Base-by-base conservation (phyloP, 2,329 filamentous ascomycete species). In the Plectosphaerella cucumerina region DNA sequence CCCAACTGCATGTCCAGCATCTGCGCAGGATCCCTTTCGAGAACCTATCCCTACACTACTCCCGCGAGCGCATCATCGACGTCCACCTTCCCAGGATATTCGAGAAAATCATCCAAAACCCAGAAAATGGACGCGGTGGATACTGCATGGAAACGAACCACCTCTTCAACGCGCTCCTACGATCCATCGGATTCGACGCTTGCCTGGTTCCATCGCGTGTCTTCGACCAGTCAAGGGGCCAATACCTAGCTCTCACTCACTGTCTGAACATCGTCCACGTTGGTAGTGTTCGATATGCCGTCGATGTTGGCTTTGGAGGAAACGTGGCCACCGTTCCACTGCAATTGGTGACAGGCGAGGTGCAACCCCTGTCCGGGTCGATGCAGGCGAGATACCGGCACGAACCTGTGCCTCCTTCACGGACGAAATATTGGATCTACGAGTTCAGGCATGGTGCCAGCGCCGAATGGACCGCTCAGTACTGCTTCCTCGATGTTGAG, bases 271-370 rank as follows among this genome's bases (percentile, higher is more conserved):
- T 86, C 50, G 74, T 85, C 44, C 76, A 70, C 22, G 71, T 88
- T 18, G 65, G 70, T 9, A 63, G 66, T 21, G 67, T 69, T 43
- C 65, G 68, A 39, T 79, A 76, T 60, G 63, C 78, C 55, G 71
- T 80, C 23, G 84, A 87, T 59, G 78, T 86, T 12, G 82, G 79
- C 20, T 86, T 84, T 58, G 84, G 83, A 17, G 74, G 72, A 47
- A 74, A 79, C 55, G 62, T 56, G 2, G 55, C 61, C 4, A 51
- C 52, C 3, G 15, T 12, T 4, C 58, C 60, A 1, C 10, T 59
- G 4, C 51, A 34, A 17, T 37, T 63, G 3, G 34, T 37, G 17
- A 48, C 22, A 10, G 53, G 37, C 14, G 17, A 14, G 15, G 47
- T 51, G n/a, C 48, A 54, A 8, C 21, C 12, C 3, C 59, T 62